Evolutionary conservation across 331 rosid species (phyloP).

Genomic region (Prunus yedoensis): DNA sequence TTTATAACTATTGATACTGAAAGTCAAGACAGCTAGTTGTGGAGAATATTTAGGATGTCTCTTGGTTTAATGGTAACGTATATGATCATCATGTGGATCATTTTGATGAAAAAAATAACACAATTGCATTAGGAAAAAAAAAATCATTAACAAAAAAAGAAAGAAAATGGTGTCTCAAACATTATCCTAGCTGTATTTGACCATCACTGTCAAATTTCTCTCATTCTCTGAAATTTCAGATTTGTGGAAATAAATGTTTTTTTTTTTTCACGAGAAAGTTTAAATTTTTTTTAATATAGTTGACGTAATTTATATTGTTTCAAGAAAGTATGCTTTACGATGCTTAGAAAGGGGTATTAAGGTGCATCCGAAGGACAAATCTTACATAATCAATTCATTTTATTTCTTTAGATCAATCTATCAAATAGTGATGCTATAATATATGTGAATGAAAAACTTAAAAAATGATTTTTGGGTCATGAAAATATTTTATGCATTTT

Average conservation of each 20-base stretch:
- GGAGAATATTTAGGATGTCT: conserved; percentile 1
- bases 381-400: not conserved
- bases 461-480: no score
- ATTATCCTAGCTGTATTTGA: no score
- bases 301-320: not conserved
- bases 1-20: not conserved
- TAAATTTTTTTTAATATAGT: no score
- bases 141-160: no score
- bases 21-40: not conserved
- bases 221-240: no score
- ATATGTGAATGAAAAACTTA: not conserved
- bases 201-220: no score
- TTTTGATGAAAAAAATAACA: no score
- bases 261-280: no score
- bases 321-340: not conserved
- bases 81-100: not conserved
- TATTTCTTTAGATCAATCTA: not conserved
- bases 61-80: no score
- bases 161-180: no score
- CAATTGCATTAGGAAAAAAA: not conserved
- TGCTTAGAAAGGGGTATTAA: not conserved
- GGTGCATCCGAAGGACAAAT: not conserved
- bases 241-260: no score
- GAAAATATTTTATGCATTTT: no score
- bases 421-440: not conserved